A percentile compares a stretch with the other conserved stretches of the same genome.
Evolutionary conservation across 2,329 filamentous ascomycete species (phyloP).

Genomic region (Aspergillus quadrilineatus): DNA sequence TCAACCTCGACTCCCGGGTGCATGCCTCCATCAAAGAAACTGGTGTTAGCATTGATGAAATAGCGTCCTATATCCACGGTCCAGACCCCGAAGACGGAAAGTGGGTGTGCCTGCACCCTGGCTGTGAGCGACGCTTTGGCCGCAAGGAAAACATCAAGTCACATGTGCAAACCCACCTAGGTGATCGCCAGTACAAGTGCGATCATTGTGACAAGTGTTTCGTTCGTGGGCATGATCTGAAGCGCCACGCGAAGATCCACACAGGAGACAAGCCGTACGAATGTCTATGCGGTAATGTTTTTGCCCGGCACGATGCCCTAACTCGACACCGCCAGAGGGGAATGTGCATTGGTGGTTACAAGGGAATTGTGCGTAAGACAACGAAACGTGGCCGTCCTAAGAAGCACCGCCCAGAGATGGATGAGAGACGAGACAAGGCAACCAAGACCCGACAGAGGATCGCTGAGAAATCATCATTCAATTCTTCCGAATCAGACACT

Average conservation of each 20-base stretch:
- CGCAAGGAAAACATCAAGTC: slow-evolving; percentile 98
- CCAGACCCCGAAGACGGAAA: slow-evolving; percentile 73
- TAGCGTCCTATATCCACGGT: slow-evolving; percentile 69
- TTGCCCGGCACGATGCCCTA: slow-evolving; percentile 90
- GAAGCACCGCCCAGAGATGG: slow-evolving; percentile 61
- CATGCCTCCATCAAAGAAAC: slow-evolving; percentile 70
- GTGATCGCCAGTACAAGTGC: slow-evolving; percentile 92
- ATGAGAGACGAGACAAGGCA: slow-evolving; percentile 58
- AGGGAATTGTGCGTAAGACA: slow-evolving; percentile 69
- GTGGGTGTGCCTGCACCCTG: slow-evolving; percentile 73
- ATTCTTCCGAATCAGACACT: slow-evolving; percentile 39
- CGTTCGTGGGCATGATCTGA: slow-evolving; percentile 93
- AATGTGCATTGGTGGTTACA: slow-evolving; percentile 94
- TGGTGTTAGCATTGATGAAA: slow-evolving; percentile 83
- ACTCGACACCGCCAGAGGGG: slow-evolving; percentile 92
- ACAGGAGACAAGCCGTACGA: slow-evolving; percentile 93
- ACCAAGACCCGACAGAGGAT: slow-evolving; percentile 50
- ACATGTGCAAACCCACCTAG: slow-evolving; percentile 95
- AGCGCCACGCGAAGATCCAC: slow-evolving; percentile 96
- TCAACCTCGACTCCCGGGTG: slow-evolving; percentile 55
- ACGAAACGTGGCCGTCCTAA: slow-evolving; percentile 66
- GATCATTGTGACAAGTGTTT: slow-evolving; percentile 94
- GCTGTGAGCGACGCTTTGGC: slow-evolving; percentile 88
- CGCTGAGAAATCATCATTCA: slow-evolving; percentile 35
- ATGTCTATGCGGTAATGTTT: slow-evolving; percentile 90